Percentiles rank a stretch among this genome's conserved stretches.
Evolutionary conservation across 805 yeast genomes (phyloP).

Genomic region (Nakazawaea wyomingensis): DNA sequence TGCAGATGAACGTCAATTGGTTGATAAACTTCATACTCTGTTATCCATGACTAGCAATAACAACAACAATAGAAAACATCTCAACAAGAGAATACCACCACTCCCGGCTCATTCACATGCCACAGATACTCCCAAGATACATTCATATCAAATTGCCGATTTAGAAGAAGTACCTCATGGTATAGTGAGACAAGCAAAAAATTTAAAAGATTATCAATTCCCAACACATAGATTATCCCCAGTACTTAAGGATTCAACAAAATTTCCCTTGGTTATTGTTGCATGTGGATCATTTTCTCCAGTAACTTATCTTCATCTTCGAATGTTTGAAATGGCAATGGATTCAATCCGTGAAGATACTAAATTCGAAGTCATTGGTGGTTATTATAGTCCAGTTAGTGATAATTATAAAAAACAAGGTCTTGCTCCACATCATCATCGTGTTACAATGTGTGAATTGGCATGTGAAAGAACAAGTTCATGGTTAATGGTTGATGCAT

Average conservation of each 20-base stretch:
- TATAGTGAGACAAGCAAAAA: slow-evolving; percentile 78
- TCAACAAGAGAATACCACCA: slow-evolving; percentile 8
- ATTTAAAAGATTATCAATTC: slow-evolving; percentile 63
- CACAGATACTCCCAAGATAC: slow-evolving; percentile 35
- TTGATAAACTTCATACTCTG: not conserved
- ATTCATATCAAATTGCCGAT: slow-evolving; percentile 74
- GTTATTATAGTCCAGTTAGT: slow-evolving; percentile 90
- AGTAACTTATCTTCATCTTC: slow-evolving; percentile 84
- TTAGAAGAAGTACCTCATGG: slow-evolving; percentile 97
- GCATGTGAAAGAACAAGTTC: slow-evolving; percentile 96
- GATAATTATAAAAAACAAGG: slow-evolving; percentile 94
- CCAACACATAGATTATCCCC: slow-evolving; percentile 84
- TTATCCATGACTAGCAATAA: no score
- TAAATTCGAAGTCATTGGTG: slow-evolving; percentile 92
- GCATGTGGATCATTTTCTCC: slow-evolving; percentile 98
- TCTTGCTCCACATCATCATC: slow-evolving; percentile 78
- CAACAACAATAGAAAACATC: not conserved
- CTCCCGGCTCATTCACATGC: not conserved
- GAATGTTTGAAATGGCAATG: slow-evolving; percentile 99
- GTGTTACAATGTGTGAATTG: slow-evolving; percentile 96
- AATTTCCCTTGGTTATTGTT: slow-evolving; percentile 86
- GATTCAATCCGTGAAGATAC: slow-evolving; percentile 91
- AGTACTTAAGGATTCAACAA: slow-evolving; percentile 62
- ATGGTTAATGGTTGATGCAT: slow-evolving; percentile 99
- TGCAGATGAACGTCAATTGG: not conserved